Percentiles rank a stretch among this genome's conserved stretches.
Conservation (phyloP, 306 rosid species). For the Carpinus viminea region DNA sequence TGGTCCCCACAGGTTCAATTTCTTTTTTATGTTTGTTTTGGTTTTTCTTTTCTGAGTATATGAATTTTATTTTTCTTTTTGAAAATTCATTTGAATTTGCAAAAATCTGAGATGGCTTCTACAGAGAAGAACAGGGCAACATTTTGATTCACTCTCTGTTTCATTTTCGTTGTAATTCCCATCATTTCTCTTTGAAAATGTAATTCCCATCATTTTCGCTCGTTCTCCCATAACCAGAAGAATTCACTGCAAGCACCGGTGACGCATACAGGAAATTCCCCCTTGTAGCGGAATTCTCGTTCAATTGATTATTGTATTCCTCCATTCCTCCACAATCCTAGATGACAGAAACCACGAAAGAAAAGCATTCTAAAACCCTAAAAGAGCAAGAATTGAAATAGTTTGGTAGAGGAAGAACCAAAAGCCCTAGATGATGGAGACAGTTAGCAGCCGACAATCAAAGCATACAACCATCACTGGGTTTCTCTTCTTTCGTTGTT, state of each 20-base stretch:
- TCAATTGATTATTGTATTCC: conserved; percentile 56
- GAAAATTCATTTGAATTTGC: no score
- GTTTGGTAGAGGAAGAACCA: neutral
- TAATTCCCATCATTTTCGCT: neutral
- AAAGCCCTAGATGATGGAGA: conserved; percentile 26
- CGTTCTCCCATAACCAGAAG: conserved; percentile 46
- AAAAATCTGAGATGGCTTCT: no score
- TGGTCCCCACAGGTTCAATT: no score
- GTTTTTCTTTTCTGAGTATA: no score
- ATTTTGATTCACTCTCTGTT: no score
- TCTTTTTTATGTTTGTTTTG: no score
- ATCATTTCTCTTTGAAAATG: no score
- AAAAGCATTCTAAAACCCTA: conserved; percentile 32
- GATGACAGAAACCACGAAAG: neutral
- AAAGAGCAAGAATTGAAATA: conserved; percentile 1
- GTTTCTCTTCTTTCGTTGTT: neutral
- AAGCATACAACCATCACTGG: neutral
- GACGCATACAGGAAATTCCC: conserved; percentile 76
- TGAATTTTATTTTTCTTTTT: no score
- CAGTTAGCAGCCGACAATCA: neutral
- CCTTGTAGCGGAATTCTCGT: conserved; percentile 51
- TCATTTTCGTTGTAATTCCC: no score
- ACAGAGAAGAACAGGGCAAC: no score
- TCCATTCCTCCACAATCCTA: conserved; percentile 35
- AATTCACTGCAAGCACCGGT: conserved; percentile 31